These are phyloP conservation scores for Cytidiella melzeri DNA, from an alignment of 768 basidiomycete genomes.

Conservation along the genomic window DNA sequence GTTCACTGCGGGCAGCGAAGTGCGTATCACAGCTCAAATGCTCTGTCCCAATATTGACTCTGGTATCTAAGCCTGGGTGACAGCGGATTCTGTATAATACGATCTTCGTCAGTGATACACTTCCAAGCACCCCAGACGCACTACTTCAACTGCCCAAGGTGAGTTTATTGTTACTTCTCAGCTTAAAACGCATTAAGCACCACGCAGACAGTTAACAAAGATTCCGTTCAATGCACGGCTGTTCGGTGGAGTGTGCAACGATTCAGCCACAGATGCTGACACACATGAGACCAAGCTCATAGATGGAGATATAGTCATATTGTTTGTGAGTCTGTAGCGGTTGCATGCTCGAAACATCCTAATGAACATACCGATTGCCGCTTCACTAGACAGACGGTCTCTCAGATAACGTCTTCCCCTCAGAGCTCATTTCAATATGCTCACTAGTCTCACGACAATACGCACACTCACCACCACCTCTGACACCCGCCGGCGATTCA, in stretches of 20 bases:
- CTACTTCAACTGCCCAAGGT: constrained; percentile 41
- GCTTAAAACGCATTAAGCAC: not conserved
- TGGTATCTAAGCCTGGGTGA: constrained; percentile 56
- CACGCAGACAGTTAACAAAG: constrained; percentile 31
- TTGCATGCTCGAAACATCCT: not conserved
- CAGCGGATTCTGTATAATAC: constrained; percentile 69
- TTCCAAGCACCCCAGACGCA: constrained; percentile 36
- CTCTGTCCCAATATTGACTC: constrained; percentile 5
- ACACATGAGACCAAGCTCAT: constrained; percentile 40
- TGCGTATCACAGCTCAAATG: constrained; percentile 30
- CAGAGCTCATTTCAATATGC: constrained; percentile 68
- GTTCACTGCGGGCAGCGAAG: constrained; percentile 74
- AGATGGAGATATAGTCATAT: constrained; percentile 47
- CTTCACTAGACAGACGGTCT: constrained; percentile 45
- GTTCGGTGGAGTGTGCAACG: constrained; percentile 23
- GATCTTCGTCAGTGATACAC: constrained; percentile 59
- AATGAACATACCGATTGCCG: not conserved
- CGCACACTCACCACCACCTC: constrained; percentile 4
- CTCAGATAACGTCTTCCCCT: constrained; percentile 55
- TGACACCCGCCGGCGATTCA: not conserved
- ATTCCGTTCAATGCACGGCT: constrained; percentile 21
- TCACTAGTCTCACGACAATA: constrained; percentile 49
- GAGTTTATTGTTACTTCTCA: constrained; percentile 26
- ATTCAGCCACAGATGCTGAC: constrained; percentile 38
- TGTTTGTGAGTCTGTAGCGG: constrained; percentile 32